Base-by-base conservation (phyloP, 106 monocot genomes). In the Hemerocallis citrina region DNA sequence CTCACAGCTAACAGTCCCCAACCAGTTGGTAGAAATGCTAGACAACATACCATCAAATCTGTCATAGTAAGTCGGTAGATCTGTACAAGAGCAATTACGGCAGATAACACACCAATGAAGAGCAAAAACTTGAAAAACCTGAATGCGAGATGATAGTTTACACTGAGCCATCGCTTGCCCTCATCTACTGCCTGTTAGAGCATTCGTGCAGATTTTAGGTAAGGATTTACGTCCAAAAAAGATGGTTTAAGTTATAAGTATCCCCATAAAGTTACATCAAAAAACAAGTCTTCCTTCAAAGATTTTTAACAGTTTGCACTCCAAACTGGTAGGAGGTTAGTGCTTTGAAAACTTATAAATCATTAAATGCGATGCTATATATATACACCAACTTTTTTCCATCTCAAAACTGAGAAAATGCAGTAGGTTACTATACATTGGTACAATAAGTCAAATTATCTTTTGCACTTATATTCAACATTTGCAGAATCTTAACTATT, bases 21-120 rank as follows among this genome's bases (percentile, higher is more conserved):
- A 4, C 89, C 89, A 23, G 89, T 90, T 12, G 89, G 89, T 31
- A 90, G 48, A 74, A 85, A 85, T 52, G 89, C 89, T 39, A 90
- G 69, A 48, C 73, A 79, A 47, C 85, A 86, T 24, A 88, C 37
- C 30, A 88, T 47, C 14, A 92, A 50, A 63, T 92, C 92, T 73
- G 69, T 75, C 1, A 87, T 12, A 40, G 87, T 79, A 38, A 92
- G 77, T 34, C 62, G 33, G 65, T 78, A 78, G 6, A 92, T 23
- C 17, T 40, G 19, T 16, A 75, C 70, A 37, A 88, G 80, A 60
- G 72, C 51, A 15, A 75, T 32, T 23, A 88, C 37, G 56, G 58
- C 61, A 32, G 84, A 25, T 46, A 84, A 12, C 32, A 77, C 77
- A 21, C 59, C 64, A 16, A 87, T 15, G 61, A 92, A 75, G 43